These are phyloP conservation scores for Rhizoclosmatium globosum DNA, from an alignment of 192 early-diverging fungal species.

Conservation along the genomic window DNA sequence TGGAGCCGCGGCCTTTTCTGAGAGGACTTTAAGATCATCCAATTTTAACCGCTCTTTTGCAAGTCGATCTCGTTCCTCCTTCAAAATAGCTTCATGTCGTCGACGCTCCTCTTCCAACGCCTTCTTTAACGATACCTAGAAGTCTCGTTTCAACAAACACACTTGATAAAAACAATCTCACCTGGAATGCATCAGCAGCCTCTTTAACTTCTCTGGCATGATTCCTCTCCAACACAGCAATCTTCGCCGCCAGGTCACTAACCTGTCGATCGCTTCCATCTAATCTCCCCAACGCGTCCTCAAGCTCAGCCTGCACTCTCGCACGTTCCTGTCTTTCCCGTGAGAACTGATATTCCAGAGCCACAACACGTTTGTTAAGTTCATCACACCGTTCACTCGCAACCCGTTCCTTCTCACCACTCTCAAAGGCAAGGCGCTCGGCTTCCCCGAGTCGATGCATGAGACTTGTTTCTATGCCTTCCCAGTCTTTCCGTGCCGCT, in stretches of 20 bases:
- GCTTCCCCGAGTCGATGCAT: conserved; percentile 46
- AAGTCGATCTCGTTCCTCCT: conserved; percentile 39
- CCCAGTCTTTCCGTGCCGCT: conserved; percentile 48
- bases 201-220: conserved; percentile 47
- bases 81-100: not conserved
- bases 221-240: conserved; percentile 43
- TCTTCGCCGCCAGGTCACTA: conserved; percentile 56
- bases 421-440: conserved; percentile 28
- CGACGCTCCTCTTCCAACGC: conserved; percentile 39
- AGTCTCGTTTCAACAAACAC: too few relatives aligned
- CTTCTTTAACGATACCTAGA: not conserved
- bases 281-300: not conserved
- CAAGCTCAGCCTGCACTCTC: conserved; percentile 25
- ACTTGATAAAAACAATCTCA: too few relatives aligned
- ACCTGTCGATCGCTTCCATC: conserved; percentile 13
- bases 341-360: conserved; percentile 40
- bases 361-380: conserved; percentile 30
- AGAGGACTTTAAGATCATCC: conserved; percentile 38
- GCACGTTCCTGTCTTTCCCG: conserved; percentile 34
- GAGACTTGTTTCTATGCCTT: conserved; percentile 50
- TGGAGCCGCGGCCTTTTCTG: conserved; percentile 32
- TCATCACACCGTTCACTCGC: conserved; percentile 33
- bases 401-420: conserved; percentile 31
- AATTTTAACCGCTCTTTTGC: conserved; percentile 38
- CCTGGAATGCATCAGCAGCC: conserved; percentile 23